Conservation (phyloP, 176 grass and related monocot species). For the Miscanthus lutarioriparius region DNA sequence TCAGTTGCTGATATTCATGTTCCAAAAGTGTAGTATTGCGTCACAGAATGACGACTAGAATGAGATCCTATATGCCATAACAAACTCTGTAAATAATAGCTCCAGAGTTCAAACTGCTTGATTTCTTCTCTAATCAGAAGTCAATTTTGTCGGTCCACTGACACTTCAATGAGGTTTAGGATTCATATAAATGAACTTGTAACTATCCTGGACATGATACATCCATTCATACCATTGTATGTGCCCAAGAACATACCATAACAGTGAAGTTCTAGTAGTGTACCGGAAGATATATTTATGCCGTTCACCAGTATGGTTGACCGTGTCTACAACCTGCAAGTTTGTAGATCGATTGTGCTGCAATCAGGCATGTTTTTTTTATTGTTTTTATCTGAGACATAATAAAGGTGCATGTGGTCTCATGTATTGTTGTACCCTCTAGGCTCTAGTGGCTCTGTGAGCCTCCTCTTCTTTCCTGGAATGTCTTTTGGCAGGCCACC, state of each 20-base stretch:
- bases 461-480: background rate
- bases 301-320: background rate
- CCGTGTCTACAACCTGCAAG: conserved; percentile 19
- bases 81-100: conserved; percentile 60
- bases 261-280: conserved; percentile 16
- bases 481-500: too few relatives aligned
- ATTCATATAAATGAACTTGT: conserved; percentile 29
- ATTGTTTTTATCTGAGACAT: conserved; percentile 12
- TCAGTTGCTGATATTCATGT: conserved; percentile 74
- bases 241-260: conserved; percentile 33
- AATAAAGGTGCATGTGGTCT: conserved; percentile 32
- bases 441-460: background rate
- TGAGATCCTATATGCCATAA: conserved; percentile 31
- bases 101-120: conserved; percentile 32
- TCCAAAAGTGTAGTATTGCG: conserved; percentile 68
- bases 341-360: conserved; percentile 15
- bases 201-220: conserved; percentile 18
- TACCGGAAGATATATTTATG: conserved; percentile 32
- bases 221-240: conserved; percentile 37
- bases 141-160: conserved; percentile 58
- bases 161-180: conserved; percentile 41
- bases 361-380: background rate
- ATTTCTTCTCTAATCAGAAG: conserved; percentile 60
- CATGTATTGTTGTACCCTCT: conserved; percentile 4
- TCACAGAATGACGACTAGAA: conserved; percentile 44